Percentiles rank a stretch among this genome's conserved stretches.
Conservation (phyloP, 495 filamentous ascomycete species). For the Penicillium longicatenatum region DNA sequence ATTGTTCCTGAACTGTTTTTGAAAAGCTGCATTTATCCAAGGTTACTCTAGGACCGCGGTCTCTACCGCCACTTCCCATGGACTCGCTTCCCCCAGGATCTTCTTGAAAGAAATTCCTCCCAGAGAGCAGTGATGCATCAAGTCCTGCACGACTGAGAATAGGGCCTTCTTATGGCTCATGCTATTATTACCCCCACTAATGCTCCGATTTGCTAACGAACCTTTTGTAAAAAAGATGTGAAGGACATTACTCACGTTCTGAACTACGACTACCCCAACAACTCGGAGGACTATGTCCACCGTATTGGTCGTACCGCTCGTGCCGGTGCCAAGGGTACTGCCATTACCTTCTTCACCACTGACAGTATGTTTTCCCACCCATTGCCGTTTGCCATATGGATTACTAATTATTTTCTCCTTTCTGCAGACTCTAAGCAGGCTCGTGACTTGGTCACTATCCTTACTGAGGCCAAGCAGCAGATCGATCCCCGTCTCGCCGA, state of each 20-base stretch:
- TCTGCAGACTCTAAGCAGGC: slow-evolving; percentile 87
- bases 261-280: slow-evolving; percentile 99
- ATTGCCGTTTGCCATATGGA: slow-evolving; percentile 30
- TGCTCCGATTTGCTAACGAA: slow-evolving; percentile 74
- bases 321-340: slow-evolving; percentile 85
- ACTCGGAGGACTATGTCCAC: slow-evolving; percentile 99
- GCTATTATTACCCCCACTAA: slow-evolving; percentile 44
- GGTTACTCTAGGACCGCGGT: slow-evolving; percentile 74
- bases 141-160: slow-evolving; percentile 63
- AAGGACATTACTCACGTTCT: slow-evolving; percentile 99
- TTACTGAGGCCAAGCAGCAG: slow-evolving; percentile 96
- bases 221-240: slow-evolving; percentile 91
- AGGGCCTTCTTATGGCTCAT: slow-evolving; percentile 50
- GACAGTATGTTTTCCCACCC: slow-evolving; percentile 71
- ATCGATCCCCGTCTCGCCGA: slow-evolving; percentile 94
- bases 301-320: slow-evolving; percentile 93
- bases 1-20: slow-evolving; percentile 64
- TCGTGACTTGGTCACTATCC: slow-evolving; percentile 89
- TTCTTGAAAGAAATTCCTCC: slow-evolving; percentile 61
- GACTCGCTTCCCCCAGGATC: slow-evolving; percentile 52
- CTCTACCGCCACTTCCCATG: slow-evolving; percentile 52
- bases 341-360: slow-evolving; percentile 95
- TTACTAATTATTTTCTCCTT: slow-evolving; percentile 18
- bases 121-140: slow-evolving; percentile 70
- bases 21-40: slow-evolving; percentile 66